Conservation (phyloP, 1,139 yeast genomes). For the Scheffersomyces lignicola region DNA sequence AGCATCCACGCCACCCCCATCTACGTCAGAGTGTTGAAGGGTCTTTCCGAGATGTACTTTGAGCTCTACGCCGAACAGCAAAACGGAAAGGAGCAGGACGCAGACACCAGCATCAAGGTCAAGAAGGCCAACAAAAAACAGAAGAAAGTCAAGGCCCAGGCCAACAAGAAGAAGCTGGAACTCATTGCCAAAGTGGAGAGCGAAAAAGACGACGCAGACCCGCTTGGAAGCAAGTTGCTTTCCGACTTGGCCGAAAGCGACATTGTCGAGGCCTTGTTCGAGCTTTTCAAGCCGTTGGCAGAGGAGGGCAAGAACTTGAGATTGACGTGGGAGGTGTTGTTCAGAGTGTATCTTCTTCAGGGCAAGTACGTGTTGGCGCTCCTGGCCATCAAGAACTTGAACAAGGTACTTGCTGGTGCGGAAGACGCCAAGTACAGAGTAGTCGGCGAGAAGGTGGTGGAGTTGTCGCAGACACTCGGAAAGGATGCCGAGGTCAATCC, state of each 20-base stretch:
- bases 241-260: constrained; percentile 27
- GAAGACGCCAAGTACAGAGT: constrained; percentile 17
- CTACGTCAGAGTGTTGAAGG: constrained; percentile 67
- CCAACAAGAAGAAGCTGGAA: constrained; percentile 37
- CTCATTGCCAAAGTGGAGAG: constrained; percentile 43
- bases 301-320: constrained; percentile 35
- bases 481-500: constrained; percentile 32
- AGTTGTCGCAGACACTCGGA: constrained; percentile 23
- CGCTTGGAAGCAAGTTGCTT: constrained; percentile 45
- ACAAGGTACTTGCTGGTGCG: constrained; percentile 24
- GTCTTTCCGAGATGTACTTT: constrained; percentile 61
- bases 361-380: constrained; percentile 49
- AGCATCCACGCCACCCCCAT: constrained; percentile 65
- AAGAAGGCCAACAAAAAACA: constrained; percentile 29
- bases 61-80: constrained; percentile 36
- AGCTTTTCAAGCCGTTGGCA: constrained; percentile 31
- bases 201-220: constrained; percentile 48
- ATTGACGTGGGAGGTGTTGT: constrained; percentile 40
- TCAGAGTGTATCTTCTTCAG: constrained; percentile 37
- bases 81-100: constrained; percentile 16
- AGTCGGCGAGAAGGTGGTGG: constrained; percentile 26
- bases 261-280: constrained; percentile 31
- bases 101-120: constrained; percentile 16
- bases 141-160: constrained; percentile 37
- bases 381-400: constrained; percentile 43